phyloP scores from a whole-genome alignment of 1,284 basidiomycete genomes.

The Macrocybe sp. region DNA sequence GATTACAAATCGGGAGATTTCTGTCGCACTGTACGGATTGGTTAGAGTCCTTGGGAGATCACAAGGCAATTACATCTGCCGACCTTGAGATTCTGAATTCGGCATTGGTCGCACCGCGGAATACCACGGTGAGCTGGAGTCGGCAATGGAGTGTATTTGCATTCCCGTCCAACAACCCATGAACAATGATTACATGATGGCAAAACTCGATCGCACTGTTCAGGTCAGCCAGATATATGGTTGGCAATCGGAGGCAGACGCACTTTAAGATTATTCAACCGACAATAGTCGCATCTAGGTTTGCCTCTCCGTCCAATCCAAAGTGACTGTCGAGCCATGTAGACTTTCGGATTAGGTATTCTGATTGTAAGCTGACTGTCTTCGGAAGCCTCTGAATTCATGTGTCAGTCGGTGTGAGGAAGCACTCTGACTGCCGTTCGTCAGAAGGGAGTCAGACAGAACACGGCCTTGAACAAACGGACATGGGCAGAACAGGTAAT shows the following conservation, averaged over 20 bases:
- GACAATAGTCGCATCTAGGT: conserved; percentile 67
- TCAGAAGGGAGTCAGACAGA: too few relatives aligned
- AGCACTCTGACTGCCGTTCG: too few relatives aligned
- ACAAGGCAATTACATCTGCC: conserved; percentile 11
- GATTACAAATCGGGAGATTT: conserved; percentile 64
- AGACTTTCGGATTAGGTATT: conserved; percentile 54
- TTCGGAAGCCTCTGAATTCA: conserved; percentile 22
- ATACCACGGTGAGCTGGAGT: conserved; percentile 72
- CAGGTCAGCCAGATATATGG: conserved; percentile 6
- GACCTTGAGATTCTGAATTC: conserved; percentile 61
- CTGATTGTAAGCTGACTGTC: conserved; percentile 59
- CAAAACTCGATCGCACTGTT: conserved; percentile 63
- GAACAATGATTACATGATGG: conserved; percentile 70
- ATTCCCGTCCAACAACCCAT: conserved; percentile 57
- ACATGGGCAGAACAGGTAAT: too few relatives aligned
- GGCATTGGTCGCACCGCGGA: conserved; percentile 66
- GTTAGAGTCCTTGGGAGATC: neutral
- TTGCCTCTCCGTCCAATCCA: conserved; percentile 71
- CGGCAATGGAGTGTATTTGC: conserved; percentile 66
- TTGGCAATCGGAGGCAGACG: conserved; percentile 17
- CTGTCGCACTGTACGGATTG: conserved; percentile 50
- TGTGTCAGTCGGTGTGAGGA: too few relatives aligned
- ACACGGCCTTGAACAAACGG: too few relatives aligned
- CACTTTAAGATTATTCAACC: conserved; percentile 66
- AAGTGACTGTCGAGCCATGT: conserved; percentile 56